Base-by-base conservation (phyloP, 306 rosid genomes). In the Pyrus bretschneideri region DNA sequence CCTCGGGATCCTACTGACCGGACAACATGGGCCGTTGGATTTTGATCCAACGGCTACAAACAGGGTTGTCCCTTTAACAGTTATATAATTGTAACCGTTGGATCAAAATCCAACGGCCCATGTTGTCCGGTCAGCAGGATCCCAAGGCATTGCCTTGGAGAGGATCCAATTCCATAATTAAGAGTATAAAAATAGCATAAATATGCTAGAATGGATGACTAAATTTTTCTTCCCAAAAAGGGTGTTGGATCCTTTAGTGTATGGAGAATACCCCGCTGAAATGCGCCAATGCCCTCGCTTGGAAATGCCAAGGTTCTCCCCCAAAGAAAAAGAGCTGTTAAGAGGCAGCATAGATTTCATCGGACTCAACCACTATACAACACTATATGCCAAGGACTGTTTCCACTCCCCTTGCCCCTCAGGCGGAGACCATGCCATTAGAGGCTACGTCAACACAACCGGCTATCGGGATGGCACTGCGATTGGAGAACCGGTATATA, bases 181-280 rank as follows among this genome's bases (percentile, higher is more conserved):
- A 60, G 65, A 21, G 13, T 7, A 58, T 1, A 22, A 22, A 58
- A 57, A 10, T 8, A 9, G 45, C 11, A 42, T 42, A 10, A 42
- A 42, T 42, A 42, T 42, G 10, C 45, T 42, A 42, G 45, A 42
- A 57, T 54, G 62, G 25, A 57, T 57, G 62, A n/a, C 29, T 21
- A 22, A 38, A 38, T 38, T 29, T 30, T 15, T 29, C 25, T 19
- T 55, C 6, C 17, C 44, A 25, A 67, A 9, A 63, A 90, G 93
- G 93, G 2, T 44, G 11, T 51, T 85, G 1, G 91, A 88, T 82
- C 90, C 96, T 15, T 6, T 88, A 1, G 83, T 86, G 19, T 82
- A 85, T 72, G 96, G 93, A 38, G 84, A 86, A n/a, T 88, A 88
- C 74, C 96, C 96, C 4, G 30, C 61, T 27, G 90, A 86, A 81